These are phyloP conservation scores for Globisporangium viniferum DNA, from an alignment of 352 stramenopile genomes.

Conservation along the genomic window DNA sequence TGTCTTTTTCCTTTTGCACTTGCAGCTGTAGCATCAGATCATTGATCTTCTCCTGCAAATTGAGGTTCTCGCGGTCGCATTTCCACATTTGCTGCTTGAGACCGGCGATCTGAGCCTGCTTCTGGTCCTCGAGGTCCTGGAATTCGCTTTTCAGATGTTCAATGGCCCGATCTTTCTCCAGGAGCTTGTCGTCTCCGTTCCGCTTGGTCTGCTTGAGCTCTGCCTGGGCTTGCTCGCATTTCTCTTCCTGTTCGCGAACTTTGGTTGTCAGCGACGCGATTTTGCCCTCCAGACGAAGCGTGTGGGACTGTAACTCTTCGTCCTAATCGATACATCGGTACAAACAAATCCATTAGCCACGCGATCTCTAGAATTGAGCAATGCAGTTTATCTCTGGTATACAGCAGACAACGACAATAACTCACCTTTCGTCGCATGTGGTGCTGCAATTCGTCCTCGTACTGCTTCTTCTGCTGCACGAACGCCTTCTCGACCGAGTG, in stretches of 20 bases:
- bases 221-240: slow-evolving; percentile 39
- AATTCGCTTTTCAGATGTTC: slow-evolving; percentile 44
- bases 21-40: slow-evolving; percentile 41
- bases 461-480: slow-evolving; percentile 80
- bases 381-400: neutral
- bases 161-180: slow-evolving; percentile 60
- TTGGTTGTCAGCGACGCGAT: slow-evolving; percentile 41
- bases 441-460: slow-evolving; percentile 62
- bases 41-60: slow-evolving; percentile 48
- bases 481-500: slow-evolving; percentile 82
- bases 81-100: slow-evolving; percentile 56
- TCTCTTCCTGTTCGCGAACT: slow-evolving; percentile 48
- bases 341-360: too few relatives aligned
- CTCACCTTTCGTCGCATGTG: slow-evolving; percentile 45
- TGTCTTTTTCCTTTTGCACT: slow-evolving; percentile 61
- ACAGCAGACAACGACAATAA: slow-evolving; percentile 10
- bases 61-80: slow-evolving; percentile 37
- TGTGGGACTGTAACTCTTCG: slow-evolving; percentile 27
- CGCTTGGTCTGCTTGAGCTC: slow-evolving; percentile 64
- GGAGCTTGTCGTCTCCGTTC: slow-evolving; percentile 53
- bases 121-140: slow-evolving; percentile 59
- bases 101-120: slow-evolving; percentile 32
- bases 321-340: slow-evolving; percentile 9
- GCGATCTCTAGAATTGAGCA: too few relatives aligned
- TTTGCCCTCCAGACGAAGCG: slow-evolving; percentile 33